Evolutionary conservation across 495 filamentous ascomycete genomes (phyloP).

Genomic region (Penicillium arizonense): DNA sequence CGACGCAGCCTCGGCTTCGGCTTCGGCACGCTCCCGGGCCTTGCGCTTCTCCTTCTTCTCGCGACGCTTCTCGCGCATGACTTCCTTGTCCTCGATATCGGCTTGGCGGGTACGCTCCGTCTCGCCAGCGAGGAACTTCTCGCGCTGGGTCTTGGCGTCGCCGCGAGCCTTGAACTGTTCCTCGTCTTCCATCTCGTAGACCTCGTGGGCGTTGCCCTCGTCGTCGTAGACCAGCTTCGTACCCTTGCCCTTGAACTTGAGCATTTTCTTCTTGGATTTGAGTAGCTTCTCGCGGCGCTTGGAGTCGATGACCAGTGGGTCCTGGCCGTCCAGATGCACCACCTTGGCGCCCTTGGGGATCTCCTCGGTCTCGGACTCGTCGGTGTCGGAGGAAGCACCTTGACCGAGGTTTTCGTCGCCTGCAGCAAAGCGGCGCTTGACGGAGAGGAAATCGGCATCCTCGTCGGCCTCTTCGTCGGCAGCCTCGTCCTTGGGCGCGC

Average conservation of each 20-base stretch:
- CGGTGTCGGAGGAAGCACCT: constrained; percentile 17
- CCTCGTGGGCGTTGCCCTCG: constrained; percentile 75
- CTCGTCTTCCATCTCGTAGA: constrained; percentile 87
- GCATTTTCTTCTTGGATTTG: constrained; percentile 88
- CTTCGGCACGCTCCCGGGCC: constrained; percentile 63
- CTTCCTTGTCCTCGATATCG: constrained; percentile 78
- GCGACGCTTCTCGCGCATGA: constrained; percentile 73
- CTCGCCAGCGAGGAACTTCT: constrained; percentile 73
- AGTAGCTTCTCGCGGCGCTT: constrained; percentile 91
- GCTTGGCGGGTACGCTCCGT: constrained; percentile 66
- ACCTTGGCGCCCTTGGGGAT: constrained; percentile 23
- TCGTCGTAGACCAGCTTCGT: constrained; percentile 89
- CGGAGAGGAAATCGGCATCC: constrained; percentile 79
- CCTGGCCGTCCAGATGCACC: constrained; percentile 50
- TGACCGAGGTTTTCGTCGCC: constrained; percentile 38
- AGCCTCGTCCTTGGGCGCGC: constrained; percentile 17
- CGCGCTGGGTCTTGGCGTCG: constrained; percentile 68
- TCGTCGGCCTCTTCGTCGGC: constrained; percentile 53
- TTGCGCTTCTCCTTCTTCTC: constrained; percentile 88
- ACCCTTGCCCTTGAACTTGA: constrained; percentile 82
- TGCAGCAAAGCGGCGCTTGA: constrained; percentile 76
- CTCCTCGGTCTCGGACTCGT: constrained; percentile 13
- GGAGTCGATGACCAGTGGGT: constrained; percentile 80
- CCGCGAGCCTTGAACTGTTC: constrained; percentile 72
- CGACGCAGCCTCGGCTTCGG: constrained; percentile 39